These are phyloP conservation scores for Amanita molliuscula DNA, from an alignment of 768 basidiomycete species.

Conservation along the genomic window DNA sequence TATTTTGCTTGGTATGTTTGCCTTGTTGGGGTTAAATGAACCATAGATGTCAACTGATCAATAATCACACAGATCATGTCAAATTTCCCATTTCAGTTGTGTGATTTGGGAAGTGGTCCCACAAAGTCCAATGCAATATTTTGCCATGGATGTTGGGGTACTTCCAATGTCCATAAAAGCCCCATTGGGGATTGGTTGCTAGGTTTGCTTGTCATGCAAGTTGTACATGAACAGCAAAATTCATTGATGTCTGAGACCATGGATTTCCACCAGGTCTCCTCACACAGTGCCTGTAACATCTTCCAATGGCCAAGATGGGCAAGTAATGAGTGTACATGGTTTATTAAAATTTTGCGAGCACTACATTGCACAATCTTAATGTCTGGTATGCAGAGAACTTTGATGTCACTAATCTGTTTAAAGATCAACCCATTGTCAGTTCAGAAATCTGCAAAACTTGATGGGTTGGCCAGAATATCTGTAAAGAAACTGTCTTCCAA, in stretches of 20 bases:
- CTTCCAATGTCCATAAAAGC: constrained; percentile 14
- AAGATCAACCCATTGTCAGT: constrained; percentile 12
- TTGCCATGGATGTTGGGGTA: constrained; percentile 19
- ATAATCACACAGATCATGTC: constrained; percentile 21
- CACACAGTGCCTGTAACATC: constrained; percentile 19
- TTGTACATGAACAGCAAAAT: constrained; percentile 18
- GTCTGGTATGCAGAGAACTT: constrained; percentile 17
- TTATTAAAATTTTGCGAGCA: constrained; percentile 20
- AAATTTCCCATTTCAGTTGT: constrained; percentile 10
- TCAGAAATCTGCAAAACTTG: constrained; percentile 13
- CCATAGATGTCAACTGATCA: constrained; percentile 14
- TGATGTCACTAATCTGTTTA: constrained; percentile 3
- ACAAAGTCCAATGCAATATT: constrained; percentile 17
- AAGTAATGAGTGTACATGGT: constrained; percentile 26
- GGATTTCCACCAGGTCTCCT: constrained; percentile 29
- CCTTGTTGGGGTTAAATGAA: constrained; percentile 18
- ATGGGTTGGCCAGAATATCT: constrained; percentile 10
- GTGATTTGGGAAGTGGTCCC: constrained; percentile 14
- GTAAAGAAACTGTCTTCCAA: constrained; percentile 11
- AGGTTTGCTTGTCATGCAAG: constrained; percentile 14
- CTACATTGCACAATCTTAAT: constrained; percentile 10
- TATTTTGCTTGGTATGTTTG: constrained; percentile 20
- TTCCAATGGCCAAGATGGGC: constrained; percentile 27
- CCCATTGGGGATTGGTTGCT: constrained; percentile 17
- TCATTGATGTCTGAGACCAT: constrained; percentile 17